Conservation (phyloP, 768 basidiomycete species). For the Trametes villosa region DNA sequence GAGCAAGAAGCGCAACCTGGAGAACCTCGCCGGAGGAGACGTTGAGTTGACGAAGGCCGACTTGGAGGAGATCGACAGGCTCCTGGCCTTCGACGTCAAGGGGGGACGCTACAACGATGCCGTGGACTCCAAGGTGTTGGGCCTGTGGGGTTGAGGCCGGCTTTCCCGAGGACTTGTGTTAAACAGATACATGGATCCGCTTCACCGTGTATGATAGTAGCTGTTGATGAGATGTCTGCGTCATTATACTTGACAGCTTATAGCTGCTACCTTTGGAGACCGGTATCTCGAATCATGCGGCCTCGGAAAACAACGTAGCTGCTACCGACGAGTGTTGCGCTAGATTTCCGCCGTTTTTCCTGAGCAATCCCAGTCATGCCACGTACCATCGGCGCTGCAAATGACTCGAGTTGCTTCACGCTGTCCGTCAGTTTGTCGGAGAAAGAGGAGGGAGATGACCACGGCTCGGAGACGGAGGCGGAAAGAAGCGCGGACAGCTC, state of each 20-base stretch:
- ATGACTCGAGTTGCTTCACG: background rate
- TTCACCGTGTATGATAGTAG: too few relatives aligned
- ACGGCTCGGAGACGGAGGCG: background rate
- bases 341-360: background rate
- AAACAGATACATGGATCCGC: too few relatives aligned
- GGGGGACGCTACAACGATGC: slow-evolving; percentile 44
- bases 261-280: too few relatives aligned
- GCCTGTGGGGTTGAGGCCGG: slow-evolving; percentile 44
- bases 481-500: slow-evolving; percentile 6
- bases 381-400: background rate
- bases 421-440: slow-evolving; percentile 11
- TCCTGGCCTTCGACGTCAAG: slow-evolving; percentile 42
- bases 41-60: slow-evolving; percentile 41
- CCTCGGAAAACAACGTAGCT: too few relatives aligned
- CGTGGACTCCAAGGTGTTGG: slow-evolving; percentile 20
- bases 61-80: slow-evolving; percentile 41
- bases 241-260: too few relatives aligned
- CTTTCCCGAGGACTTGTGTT: too few relatives aligned
- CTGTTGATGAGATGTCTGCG: too few relatives aligned
- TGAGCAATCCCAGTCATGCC: background rate
- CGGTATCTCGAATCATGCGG: too few relatives aligned
- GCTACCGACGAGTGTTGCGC: too few relatives aligned
- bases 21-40: slow-evolving; percentile 47
- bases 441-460: background rate
- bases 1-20: slow-evolving; percentile 44